Evolutionary conservation across 495 filamentous ascomycete genomes (phyloP).

Genomic region (Penicillium subrubescens): DNA sequence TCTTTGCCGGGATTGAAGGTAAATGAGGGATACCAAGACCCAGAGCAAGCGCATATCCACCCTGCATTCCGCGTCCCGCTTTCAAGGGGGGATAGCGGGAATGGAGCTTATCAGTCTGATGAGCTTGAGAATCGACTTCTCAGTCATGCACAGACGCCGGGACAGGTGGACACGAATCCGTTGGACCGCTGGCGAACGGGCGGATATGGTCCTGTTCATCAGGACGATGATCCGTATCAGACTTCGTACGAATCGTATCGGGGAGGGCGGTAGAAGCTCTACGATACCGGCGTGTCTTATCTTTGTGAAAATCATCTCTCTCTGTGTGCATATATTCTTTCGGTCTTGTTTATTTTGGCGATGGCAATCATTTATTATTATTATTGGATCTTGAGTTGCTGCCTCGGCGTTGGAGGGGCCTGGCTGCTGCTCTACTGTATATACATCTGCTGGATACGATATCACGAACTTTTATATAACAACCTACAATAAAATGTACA

Average conservation of each 20-base stretch:
- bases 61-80: constrained; percentile 42
- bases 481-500: not conserved
- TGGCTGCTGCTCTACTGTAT: not conserved
- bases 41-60: constrained; percentile 32
- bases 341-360: constrained; percentile 2
- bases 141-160: constrained; percentile 44
- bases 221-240: constrained; percentile 39
- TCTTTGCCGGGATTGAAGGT: constrained; percentile 32
- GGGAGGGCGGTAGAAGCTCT: constrained; percentile 16
- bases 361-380: not conserved
- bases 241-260: constrained; percentile 50
- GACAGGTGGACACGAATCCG: constrained; percentile 28
- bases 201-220: constrained; percentile 51
- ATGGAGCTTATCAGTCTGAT: constrained; percentile 39
- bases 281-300: not conserved
- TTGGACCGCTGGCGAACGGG: constrained; percentile 50
- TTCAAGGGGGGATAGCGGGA: constrained; percentile 30
- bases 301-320: constrained; percentile 5
- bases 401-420: not conserved
- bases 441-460: not conserved
- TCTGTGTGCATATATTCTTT: constrained; percentile 1
- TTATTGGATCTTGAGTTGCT: not conserved
- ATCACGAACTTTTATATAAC: not conserved
- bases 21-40: constrained; percentile 31
- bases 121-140: constrained; percentile 51